phyloP scores from a whole-genome alignment of 768 basidiomycete species.

The Suillus paluster region DNA sequence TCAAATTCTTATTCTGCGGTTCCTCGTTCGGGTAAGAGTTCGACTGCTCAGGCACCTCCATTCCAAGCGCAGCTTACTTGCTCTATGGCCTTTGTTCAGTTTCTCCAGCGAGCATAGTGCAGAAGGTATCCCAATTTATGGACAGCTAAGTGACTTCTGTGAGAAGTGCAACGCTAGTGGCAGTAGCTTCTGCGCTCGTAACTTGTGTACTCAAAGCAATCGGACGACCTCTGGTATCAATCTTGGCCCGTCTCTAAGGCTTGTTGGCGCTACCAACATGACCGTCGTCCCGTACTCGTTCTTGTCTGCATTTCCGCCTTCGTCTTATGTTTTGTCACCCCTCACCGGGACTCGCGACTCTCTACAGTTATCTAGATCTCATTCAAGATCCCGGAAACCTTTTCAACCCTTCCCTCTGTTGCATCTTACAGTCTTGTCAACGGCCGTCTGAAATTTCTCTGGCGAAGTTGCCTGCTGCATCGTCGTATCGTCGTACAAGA shows the following conservation, averaged over 20 bases:
- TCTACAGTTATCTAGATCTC: constrained; percentile 27
- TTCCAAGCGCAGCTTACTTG: constrained; percentile 1
- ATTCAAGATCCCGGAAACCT: constrained; percentile 22
- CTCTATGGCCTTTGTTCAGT: constrained; percentile 16
- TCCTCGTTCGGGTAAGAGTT: constrained; percentile 3
- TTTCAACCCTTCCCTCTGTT: constrained; percentile 25
- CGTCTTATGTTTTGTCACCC: constrained; percentile 22
- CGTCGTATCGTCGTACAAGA: neutral
- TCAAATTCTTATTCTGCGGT: constrained; percentile 4
- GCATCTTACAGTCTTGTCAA: constrained; percentile 14
- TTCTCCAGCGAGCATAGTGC: constrained; percentile 10
- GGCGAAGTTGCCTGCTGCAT: neutral
- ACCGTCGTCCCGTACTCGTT: constrained; percentile 25
- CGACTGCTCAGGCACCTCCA: constrained; percentile 10
- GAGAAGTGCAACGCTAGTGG: constrained; percentile 5
- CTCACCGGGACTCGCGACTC: constrained; percentile 31
- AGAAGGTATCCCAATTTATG: neutral
- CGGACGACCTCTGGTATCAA: neutral
- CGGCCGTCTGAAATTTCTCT: neutral
- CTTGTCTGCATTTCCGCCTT: constrained; percentile 27
- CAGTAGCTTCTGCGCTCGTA: neutral
- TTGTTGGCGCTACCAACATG: constrained; percentile 23
- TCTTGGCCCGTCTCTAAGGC: constrained; percentile 25
- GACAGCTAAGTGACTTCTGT: constrained; percentile 14
- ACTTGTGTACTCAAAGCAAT: neutral